phyloP scores from a whole-genome alignment of 2,329 filamentous ascomycete genomes.

The Bipolaris cookei region DNA sequence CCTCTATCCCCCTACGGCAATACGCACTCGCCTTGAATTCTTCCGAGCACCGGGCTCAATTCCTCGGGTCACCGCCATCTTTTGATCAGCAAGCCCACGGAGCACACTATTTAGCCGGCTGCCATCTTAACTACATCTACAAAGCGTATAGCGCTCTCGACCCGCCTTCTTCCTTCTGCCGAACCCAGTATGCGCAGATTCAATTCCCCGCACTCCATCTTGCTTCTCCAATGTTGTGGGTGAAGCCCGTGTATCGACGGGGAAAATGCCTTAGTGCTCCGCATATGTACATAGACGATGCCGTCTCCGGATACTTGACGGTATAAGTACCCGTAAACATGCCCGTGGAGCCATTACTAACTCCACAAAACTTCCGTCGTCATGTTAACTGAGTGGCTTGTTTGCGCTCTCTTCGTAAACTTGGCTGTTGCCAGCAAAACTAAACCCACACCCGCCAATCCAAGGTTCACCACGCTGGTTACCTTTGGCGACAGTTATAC shows the following conservation, averaged over 20 bases:
- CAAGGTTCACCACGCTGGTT: slow-evolving; percentile 67
- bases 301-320: slow-evolving; percentile 3
- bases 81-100: neutral
- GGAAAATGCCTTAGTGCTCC: slow-evolving; percentile 18
- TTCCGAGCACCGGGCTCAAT: neutral
- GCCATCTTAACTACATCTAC: slow-evolving; percentile 13
- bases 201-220: slow-evolving; percentile 21
- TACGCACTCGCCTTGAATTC: neutral
- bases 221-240: slow-evolving; percentile 17
- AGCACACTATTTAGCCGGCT: slow-evolving; percentile 39
- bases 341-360: neutral
- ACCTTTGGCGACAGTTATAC: slow-evolving; percentile 80
- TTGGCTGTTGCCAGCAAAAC: slow-evolving; percentile 27
- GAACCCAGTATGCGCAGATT: slow-evolving; percentile 22
- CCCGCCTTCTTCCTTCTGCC: slow-evolving; percentile 19
- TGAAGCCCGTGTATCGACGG: slow-evolving; percentile 18
- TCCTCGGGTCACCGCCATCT: neutral
- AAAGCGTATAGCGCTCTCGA: slow-evolving; percentile 28
- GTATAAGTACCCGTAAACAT: slow-evolving; percentile 25
- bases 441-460: slow-evolving; percentile 47
- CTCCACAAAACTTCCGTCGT: slow-evolving; percentile 11
- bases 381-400: slow-evolving; percentile 32
- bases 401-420: slow-evolving; percentile 28
- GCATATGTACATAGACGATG: slow-evolving; percentile 3
- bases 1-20: neutral